Conservation (phyloP, 192 early-diverging fungal species). For the Dispira parvispora region DNA sequence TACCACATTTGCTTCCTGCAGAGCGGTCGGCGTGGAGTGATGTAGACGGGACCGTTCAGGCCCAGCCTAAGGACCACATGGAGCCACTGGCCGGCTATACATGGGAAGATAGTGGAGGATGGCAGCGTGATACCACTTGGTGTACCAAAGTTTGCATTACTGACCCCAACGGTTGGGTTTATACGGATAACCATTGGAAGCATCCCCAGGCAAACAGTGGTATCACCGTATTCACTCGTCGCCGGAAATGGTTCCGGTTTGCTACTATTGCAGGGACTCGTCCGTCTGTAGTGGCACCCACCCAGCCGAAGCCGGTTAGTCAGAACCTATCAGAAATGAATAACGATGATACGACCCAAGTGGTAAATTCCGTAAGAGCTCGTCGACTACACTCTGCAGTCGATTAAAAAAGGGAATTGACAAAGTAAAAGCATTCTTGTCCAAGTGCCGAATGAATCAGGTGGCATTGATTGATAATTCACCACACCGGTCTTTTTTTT, state of each 20-base stretch:
- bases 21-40: conserved; percentile 54
- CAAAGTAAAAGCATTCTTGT: too few species aligned
- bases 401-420: too few species aligned
- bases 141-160: conserved; percentile 23
- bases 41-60: conserved; percentile 31
- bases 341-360: too few species aligned
- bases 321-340: too few species aligned
- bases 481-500: too few species aligned
- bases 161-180: conserved; percentile 46
- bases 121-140: conserved; percentile 35
- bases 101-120: conserved; percentile 35
- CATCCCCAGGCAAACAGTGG: conserved; percentile 24
- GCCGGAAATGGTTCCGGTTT: conserved; percentile 37
- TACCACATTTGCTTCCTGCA: conserved; percentile 38
- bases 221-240: conserved; percentile 36
- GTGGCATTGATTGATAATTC: too few species aligned
- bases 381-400: too few species aligned
- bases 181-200: conserved; percentile 50
- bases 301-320: too few species aligned
- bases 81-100: conserved; percentile 34
- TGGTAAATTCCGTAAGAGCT: too few species aligned
- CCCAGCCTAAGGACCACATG: conserved; percentile 33
- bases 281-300: too few species aligned
- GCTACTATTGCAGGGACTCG: background rate
- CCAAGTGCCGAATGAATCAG: too few species aligned